Base-by-base conservation (phyloP, 805 yeast genomes). In the Candida succiphila region DNA sequence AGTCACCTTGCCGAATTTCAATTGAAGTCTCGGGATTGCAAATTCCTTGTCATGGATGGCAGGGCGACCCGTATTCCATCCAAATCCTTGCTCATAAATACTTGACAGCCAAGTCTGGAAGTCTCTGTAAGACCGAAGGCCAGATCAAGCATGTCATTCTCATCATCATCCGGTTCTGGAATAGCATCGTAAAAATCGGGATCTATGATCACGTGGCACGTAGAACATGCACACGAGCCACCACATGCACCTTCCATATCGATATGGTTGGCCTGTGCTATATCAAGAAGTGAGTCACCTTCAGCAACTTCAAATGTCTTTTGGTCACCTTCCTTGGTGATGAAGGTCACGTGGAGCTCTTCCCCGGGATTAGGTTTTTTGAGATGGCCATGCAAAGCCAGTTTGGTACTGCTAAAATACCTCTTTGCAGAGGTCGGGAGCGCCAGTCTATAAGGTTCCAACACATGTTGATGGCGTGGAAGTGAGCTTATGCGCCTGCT, bases 171-270 rank as follows among this genome's bases (percentile, higher is more conserved):
- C 0, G 98, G 97, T 55, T 92, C 97, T 8, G 92, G 95, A 42
- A 92, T 73, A 32, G 63, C 72, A 51, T 92, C 98, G 59, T 86
- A 92, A 54, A 65, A 87, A 30, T 82, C 96, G 1, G 98, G 97
- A 54, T 92, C 98, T 26, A 92, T 87, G 32, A 92, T 89, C 34
- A 92, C 79, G 60, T 92, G 98, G 54, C 98, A 92, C 0, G 98
- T 92, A 5, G 96, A 87, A 56, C 98, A 92, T 1, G 98, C 98
- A 66, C 98, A 92, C 4, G 96, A 86, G 4, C 97, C 98, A 17
- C 98, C 98, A 60, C 98, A 92, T 0, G 98, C 98, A 29, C 78
- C 95, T 56, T 92, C 98, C 92, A 92, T 88, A 44, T 92, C 98
- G 37, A 92, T 58, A 48, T 88, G 81, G 52, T 88, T 61, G 3